Conservation (phyloP, 306 rosid genomes). For the Echinosophora koreensis region DNA sequence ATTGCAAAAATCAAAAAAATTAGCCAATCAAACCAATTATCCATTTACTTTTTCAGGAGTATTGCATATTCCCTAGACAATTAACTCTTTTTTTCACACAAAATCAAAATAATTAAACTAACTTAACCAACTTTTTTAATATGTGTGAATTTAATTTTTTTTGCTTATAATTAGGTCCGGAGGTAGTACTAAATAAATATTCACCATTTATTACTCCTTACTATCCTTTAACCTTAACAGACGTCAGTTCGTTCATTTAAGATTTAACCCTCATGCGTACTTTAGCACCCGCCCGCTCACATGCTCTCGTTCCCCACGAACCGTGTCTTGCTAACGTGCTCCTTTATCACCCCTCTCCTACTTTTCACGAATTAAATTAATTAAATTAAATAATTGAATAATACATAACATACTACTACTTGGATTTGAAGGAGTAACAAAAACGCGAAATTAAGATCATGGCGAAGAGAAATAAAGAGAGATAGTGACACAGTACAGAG, state of each 20-base stretch:
- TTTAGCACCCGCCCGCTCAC: not conserved
- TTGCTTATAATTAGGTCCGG: too few relatives aligned
- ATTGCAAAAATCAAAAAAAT: too few relatives aligned
- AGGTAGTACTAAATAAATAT: not conserved
- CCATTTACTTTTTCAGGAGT: too few relatives aligned
- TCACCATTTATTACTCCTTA: not conserved
- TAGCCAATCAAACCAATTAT: too few relatives aligned
- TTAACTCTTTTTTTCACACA: too few relatives aligned
- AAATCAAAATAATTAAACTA: too few relatives aligned
- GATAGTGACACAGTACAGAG: slow-evolving; percentile 45
- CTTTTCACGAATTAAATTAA: not conserved
- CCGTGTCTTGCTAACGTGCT: slow-evolving; percentile 51
- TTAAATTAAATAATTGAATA: not conserved
- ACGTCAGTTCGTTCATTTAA: slow-evolving; percentile 16
- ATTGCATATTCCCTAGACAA: too few relatives aligned
- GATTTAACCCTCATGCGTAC: slow-evolving; percentile 20
- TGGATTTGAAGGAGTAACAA: slow-evolving; percentile 20
- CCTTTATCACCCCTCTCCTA: not conserved
- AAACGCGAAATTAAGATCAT: slow-evolving; percentile 43
- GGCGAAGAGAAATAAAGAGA: not conserved
- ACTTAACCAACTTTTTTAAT: too few relatives aligned
- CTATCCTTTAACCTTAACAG: not conserved
- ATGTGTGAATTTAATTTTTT: too few relatives aligned
- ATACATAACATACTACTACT: not conserved
- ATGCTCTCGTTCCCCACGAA: not conserved